Base-by-base conservation (phyloP, 2,329 filamentous ascomycete species). In the Parascedosporium putredinis region DNA sequence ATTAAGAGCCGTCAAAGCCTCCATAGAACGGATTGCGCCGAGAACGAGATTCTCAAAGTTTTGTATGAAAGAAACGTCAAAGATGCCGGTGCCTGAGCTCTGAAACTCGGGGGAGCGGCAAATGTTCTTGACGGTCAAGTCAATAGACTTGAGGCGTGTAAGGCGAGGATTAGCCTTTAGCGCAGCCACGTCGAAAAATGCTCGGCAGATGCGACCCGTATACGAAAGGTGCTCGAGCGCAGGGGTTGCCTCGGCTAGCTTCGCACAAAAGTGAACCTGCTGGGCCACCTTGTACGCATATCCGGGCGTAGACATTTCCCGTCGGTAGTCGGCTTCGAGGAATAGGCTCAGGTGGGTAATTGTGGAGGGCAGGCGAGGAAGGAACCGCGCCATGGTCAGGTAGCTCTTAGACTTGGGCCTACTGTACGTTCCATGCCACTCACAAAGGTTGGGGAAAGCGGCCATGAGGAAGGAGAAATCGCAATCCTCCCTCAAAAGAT, bases 371-470 rank as follows among this genome's bases (percentile, higher is more conserved):
- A 85, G 64, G 8, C 68, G 67, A 16, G 74, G 73, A 7, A 88
- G 67, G 45, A 83, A 80, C 23, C 33, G 34, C 6, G 82, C 78
- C 68, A 88, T 81, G 50, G 78, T 84, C 44, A 83, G 71, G 60
- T 88, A 87, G 55, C 78, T 84, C 68, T 86, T 85, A 12, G 79
- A 79, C 64, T 87, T 87, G 49, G 83, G 81, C 62, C 84, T 86
- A 60, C 80, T 83, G 67, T 80, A 81, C 5, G 74, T 76, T n/a
- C 72, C 75, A 52, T 79, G 75, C 77, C 77, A 81, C 56, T 79
- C 76, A 47, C 67, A 65, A n/a, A 88, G 65, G 53, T 78, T 81
- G 1, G 85, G 85, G 40, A 88, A 62, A 4, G 83, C 83, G 10
- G 67, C 63, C 18, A 79, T 70, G 46, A 89, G 73, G 47, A 71